Evolutionary conservation across 495 filamentous ascomycete genomes (phyloP).

Genomic region (Oleoguttula mirabilis): DNA sequence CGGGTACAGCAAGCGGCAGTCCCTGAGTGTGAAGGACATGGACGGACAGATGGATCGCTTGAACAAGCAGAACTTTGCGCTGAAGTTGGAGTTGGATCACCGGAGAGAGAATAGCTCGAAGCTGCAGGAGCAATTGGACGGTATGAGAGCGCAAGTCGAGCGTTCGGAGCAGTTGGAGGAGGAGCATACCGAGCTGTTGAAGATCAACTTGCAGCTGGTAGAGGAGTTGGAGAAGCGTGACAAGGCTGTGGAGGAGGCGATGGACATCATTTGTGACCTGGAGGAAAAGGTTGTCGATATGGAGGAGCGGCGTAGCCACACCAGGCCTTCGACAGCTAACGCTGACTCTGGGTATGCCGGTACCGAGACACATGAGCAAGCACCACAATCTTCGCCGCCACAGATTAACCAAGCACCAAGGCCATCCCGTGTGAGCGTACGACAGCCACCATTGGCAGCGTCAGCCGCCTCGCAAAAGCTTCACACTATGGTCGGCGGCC

Average conservation of each 20-base stretch:
- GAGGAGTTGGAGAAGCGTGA: constrained; percentile 63
- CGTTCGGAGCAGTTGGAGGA: constrained; percentile 23
- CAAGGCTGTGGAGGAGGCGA: constrained; percentile 68
- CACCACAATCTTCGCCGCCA: constrained; percentile 16
- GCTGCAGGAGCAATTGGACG: constrained; percentile 51
- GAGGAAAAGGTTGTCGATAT: constrained; percentile 41
- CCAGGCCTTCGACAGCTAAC: constrained; percentile 18
- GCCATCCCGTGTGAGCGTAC: background rate
- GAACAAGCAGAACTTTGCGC: constrained; percentile 79
- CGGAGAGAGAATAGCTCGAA: constrained; percentile 43
- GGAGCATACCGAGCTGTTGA: constrained; percentile 24
- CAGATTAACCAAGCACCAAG: background rate
- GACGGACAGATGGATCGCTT: constrained; percentile 39
- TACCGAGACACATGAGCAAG: constrained; percentile 17
- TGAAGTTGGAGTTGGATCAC: constrained; percentile 77
- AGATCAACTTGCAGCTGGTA: constrained; percentile 56
- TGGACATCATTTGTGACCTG: constrained; percentile 61
- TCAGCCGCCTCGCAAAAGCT: constrained; percentile 13
- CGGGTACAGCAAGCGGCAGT: background rate
- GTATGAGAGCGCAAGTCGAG: constrained; percentile 38
- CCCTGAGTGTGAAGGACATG: constrained; percentile 20
- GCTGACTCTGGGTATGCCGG: constrained; percentile 21
- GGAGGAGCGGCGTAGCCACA: constrained; percentile 8
- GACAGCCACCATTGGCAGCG: constrained; percentile 2
- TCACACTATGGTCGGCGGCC: constrained; percentile 5